Base-by-base conservation (phyloP, 768 basidiomycete genomes). In the Clathrus columnatus region DNA sequence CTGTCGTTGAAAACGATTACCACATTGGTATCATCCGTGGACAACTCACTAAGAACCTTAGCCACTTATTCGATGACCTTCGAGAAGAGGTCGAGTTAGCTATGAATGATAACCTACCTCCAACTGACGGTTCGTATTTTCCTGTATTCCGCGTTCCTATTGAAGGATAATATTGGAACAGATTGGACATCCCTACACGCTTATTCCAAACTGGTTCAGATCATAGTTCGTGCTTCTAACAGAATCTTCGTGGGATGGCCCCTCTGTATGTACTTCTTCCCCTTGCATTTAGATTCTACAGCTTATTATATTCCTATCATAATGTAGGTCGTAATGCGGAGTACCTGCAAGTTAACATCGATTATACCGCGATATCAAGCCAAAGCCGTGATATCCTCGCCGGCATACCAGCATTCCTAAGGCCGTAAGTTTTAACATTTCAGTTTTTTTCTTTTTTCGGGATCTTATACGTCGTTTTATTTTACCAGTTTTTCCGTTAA, bases 181-280 rank as follows among this genome's bases (percentile, higher is more conserved):
- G 50, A 51, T 23, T 51, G 50, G 50, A 41, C 50, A 7, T 18
- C 4, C 8, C 18, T 41, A 14, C 24, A 26, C 14, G 50, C 18
- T 26, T 20, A 3, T 18, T 42, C 20, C 16, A 28, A 67, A 2
- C 61, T 70, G 29, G 67, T 65, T 64, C 56, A 70, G 30, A 67
- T 75, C 24, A 68, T 75, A 11, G 67, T 63, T 50, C 61, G 74
- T 26, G 67, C 70, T 14, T 72, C 66, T 60, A 76, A 74, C 57
- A 67, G 76, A 1, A 55, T 74, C 7, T 75, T 78, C 55, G 72
- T 80, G 36, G 78, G 76, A 1, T 58, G 72, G 2, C 75, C 77
- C 2, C 56, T 76, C 11, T 79, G 77, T 77, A 55, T 47, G 70
- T 62, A n/a, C n/a, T n/a, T 45, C 11, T 11, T 17, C 18, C 24